Base-by-base conservation (phyloP, 208 protist genomes). In the Trypanosomatidae sp. region DNA sequence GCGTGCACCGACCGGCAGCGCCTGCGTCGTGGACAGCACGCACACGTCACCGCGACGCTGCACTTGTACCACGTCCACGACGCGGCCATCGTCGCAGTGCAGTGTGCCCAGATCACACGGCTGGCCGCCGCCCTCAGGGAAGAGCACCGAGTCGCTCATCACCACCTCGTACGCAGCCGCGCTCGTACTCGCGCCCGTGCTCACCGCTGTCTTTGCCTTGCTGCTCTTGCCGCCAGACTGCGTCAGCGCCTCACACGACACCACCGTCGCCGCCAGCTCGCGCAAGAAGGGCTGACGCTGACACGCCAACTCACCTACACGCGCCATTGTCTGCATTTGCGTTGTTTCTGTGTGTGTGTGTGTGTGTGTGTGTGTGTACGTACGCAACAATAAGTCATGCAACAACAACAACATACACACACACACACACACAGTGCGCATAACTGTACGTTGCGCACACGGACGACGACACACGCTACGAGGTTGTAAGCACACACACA, bases 41-140 rank as follows among this genome's bases (percentile, higher is more conserved):
- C 82, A 91, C 24, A 43, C 54, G 50, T 86, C 75, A 4, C 72
- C 75, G 18, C 65, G 49, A 1, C 76, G 76, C 24, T 66, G 64
- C 13, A 83, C 77, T 28, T 51, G 27, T 3, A 30, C 54, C 2
- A 75, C 49, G 11, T 28, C 27, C 8, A 58, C 58, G 19, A 68
- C 63, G 8, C 22, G 16, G 15, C 0, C 6, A 15, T 33, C 30
- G 4, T 37, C 23, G 20, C 44, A 21, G 4, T 42, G 41, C 8
- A 88, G 61, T 13, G 46, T 67, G 25, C 87, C 87, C 32, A 74
- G 42, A 55, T 95, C 87, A 56, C 70, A 88, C 6, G 83, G 82
- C 59, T 95, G 87, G 10, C 87, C 87, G 28, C 87, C 87, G 16
- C 83, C 87, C 28, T 95, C 80, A 13, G 86, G 86, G 39, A 94